Conservation (phyloP, 78 protist species). For the Dictyostelium purpureum region DNA sequence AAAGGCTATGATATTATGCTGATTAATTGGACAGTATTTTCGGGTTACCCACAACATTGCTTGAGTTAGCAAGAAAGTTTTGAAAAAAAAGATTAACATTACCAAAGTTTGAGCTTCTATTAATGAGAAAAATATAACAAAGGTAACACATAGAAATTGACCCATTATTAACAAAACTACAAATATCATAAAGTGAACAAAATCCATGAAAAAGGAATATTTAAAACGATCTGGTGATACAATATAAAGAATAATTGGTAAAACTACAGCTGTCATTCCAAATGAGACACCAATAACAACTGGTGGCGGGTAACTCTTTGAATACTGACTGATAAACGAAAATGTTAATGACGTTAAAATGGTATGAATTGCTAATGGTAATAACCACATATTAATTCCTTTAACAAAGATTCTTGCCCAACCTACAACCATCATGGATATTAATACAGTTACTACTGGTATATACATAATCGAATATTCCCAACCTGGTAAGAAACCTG, state of each 20-base stretch:
- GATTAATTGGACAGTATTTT: neutral
- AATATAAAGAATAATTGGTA: slow-evolving; percentile 6
- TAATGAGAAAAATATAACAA: slow-evolving; percentile 5
- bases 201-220: neutral
- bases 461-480: slow-evolving; percentile 33
- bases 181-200: neutral
- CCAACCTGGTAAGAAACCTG: slow-evolving; percentile 42
- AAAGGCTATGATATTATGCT: slow-evolving; percentile 48
- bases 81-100: slow-evolving; percentile 1
- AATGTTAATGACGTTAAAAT: neutral
- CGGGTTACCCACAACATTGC: slow-evolving; percentile 18
- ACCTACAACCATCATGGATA: slow-evolving; percentile 19
- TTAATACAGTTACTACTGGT: slow-evolving; percentile 9
- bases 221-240: slow-evolving; percentile 24
- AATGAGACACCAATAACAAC: neutral
- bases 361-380: slow-evolving; percentile 2
- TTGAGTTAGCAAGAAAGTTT: slow-evolving; percentile 13
- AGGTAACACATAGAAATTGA: slow-evolving; percentile 2
- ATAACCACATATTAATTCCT: neutral
- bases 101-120: neutral
- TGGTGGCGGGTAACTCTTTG: neutral
- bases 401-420: slow-evolving; percentile 27
- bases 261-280: neutral
- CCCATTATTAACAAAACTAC: neutral
- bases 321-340: slow-evolving; percentile 26